A percentile compares a stretch with the other conserved stretches of the same genome.
These are phyloP conservation scores for Spathaspora gorwiae DNA, from an alignment of 805 yeast species.

Conservation along the genomic window DNA sequence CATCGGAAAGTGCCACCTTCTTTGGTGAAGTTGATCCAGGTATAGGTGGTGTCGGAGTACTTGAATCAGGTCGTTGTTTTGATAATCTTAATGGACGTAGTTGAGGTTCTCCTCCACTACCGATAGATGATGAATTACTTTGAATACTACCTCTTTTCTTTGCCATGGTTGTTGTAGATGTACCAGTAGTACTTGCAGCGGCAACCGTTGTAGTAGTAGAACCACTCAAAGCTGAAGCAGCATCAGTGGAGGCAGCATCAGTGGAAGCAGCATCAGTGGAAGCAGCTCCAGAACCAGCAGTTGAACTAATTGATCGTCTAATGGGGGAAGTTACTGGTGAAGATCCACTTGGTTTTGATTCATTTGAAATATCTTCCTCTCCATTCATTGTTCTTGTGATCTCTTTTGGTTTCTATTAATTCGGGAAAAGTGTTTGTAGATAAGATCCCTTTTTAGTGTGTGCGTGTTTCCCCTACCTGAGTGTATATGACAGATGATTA, in stretches of 20 bases:
- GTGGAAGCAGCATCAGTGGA: not conserved
- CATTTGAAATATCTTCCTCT: no score
- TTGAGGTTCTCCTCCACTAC: not conserved
- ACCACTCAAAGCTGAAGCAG: not conserved
- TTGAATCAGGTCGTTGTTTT: slow-evolving; percentile 15
- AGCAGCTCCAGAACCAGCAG: not conserved
- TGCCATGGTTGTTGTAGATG: not conserved
- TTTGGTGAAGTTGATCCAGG: not conserved
- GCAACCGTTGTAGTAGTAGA: no score
- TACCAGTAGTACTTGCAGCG: not conserved
- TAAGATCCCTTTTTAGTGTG: no score
- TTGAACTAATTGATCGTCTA: no score
- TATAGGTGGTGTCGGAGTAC: not conserved
- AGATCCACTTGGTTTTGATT: no score
- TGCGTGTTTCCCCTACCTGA: no score
- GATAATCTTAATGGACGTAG: slow-evolving; percentile 26
- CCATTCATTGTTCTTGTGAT: no score
- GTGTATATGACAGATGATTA: no score
- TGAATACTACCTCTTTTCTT: not conserved
- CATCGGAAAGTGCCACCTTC: slow-evolving; percentile 14
- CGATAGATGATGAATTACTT: not conserved
- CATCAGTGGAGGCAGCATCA: not conserved
- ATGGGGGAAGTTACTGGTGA: no score
- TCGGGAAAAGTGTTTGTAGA: no score
- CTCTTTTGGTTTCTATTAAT: no score